phyloP scores from a whole-genome alignment of 495 filamentous ascomycete species.

The Aspergillus carlsbadensis region DNA sequence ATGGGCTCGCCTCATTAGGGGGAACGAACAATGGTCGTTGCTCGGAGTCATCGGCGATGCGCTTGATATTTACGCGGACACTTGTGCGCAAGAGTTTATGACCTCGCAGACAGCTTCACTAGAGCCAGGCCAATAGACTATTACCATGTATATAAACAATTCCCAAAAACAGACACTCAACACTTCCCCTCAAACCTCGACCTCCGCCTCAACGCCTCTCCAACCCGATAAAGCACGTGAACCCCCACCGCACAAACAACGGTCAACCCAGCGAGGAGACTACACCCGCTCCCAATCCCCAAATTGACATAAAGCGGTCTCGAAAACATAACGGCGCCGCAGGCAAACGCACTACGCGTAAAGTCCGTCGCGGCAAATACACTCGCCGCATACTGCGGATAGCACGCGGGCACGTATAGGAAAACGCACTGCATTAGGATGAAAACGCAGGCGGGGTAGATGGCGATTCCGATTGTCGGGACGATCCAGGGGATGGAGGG shows the following conservation, averaged over 20 bases:
- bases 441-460: conserved; percentile 32
- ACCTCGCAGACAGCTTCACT: no score
- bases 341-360: not conserved
- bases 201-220: not conserved
- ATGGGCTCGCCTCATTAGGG: conserved; percentile 21
- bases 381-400: conserved; percentile 43
- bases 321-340: not conserved
- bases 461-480: conserved; percentile 54
- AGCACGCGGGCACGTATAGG: conserved; percentile 45
- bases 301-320: not conserved
- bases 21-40: conserved; percentile 22
- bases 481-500: conserved; percentile 54
- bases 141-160: no score
- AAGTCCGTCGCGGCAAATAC: conserved; percentile 47
- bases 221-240: not conserved
- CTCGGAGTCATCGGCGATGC: conserved; percentile 17
- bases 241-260: not conserved
- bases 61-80: conserved; percentile 22
- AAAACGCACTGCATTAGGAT: conserved; percentile 27
- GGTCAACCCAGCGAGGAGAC: not conserved
- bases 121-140: no score
- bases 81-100: no score
- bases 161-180: no score
- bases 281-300: not conserved
- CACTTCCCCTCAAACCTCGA: not conserved